Base-by-base conservation (phyloP, 495 filamentous ascomycete genomes). In the Cairneyella variabilis region DNA sequence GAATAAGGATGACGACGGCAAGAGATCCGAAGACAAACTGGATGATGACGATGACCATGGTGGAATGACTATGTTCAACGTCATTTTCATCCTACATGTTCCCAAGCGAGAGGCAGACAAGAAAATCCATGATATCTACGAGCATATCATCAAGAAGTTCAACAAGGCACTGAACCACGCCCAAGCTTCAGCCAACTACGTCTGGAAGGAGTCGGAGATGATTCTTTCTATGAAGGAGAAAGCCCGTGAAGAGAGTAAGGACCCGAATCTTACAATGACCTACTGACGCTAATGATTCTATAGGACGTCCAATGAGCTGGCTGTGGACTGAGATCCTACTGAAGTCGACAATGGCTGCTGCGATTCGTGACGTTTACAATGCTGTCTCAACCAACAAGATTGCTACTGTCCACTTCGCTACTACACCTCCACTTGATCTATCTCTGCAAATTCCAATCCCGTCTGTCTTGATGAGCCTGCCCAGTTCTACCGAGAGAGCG, bases 41-140 rank as follows among this genome's bases (percentile, higher is more conserved):
- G 64, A 64, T 16, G 72, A 72, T 39, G 40, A 65, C 62, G 59
- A 73, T 66, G 61, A 71, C 61, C 16, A n/a, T 62, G 68, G 44
- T 59, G 69, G 32, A 38, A 91, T 98, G 88, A 90, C 83, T 20
- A 96, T 97, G 91, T 98, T 98, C 66, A 91, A 97, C 70, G 81
- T 97, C 28, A 89, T 96, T 12, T 97, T 97, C 69, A 87, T 96
- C 28, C 70, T 96, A 43, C 84, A 88, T 61, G 85, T 89, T 2
- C 86, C 88, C 32, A 76, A 84, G 43, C 69, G 88, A 37, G 89
- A 95, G 66, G 85, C 85, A 59, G 84, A 85, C 41, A 72, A 83
- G 44, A 75, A 90, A 18, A 76, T 90, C 41, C 78, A 83, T 49
- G 83, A 92, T 45, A 84, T 97, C 64, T 95, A 91, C 63, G 78